phyloP scores from a whole-genome alignment of 2,329 filamentous ascomycete genomes.

The Hymenoscyphus fructigenus region DNA sequence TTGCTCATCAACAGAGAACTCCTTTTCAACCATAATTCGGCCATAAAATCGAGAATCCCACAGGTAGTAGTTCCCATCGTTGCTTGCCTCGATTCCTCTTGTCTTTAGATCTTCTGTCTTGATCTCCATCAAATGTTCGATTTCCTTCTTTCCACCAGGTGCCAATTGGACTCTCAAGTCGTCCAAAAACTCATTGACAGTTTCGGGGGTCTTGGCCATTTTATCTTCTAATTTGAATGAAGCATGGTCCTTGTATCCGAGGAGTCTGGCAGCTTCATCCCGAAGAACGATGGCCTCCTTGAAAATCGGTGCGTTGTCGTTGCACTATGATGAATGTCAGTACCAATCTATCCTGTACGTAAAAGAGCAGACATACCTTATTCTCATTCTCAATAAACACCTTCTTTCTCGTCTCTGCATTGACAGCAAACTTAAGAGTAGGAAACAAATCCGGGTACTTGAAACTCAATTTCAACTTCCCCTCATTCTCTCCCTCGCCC shows the following conservation, averaged over 20 bases:
- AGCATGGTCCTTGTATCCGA: constrained; percentile 77
- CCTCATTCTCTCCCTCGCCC: constrained; percentile 69
- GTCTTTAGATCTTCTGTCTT: constrained; percentile 69
- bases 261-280: constrained; percentile 73
- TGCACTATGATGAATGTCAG: constrained; percentile 46
- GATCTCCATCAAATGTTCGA: constrained; percentile 65
- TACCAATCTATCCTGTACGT: neutral
- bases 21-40: constrained; percentile 75
- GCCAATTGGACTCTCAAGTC: constrained; percentile 67
- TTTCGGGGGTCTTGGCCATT: constrained; percentile 77
- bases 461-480: constrained; percentile 73
- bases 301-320: constrained; percentile 71
- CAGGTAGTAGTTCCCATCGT: constrained; percentile 72
- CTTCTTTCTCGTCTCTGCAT: constrained; percentile 65
- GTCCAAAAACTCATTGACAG: constrained; percentile 69
- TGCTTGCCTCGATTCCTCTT: constrained; percentile 50
- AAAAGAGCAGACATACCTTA: constrained; percentile 51
- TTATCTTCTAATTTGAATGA: constrained; percentile 76
- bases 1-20: constrained; percentile 77
- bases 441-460: constrained; percentile 84
- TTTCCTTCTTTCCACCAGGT: constrained; percentile 70
- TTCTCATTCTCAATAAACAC: constrained; percentile 77
- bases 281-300: constrained; percentile 71
- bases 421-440: constrained; percentile 72
- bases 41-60: constrained; percentile 85